Percentiles rank a stretch among this genome's conserved stretches.
Conservation (phyloP, 306 rosid species). For the Lathyrus tuberosus region DNA sequence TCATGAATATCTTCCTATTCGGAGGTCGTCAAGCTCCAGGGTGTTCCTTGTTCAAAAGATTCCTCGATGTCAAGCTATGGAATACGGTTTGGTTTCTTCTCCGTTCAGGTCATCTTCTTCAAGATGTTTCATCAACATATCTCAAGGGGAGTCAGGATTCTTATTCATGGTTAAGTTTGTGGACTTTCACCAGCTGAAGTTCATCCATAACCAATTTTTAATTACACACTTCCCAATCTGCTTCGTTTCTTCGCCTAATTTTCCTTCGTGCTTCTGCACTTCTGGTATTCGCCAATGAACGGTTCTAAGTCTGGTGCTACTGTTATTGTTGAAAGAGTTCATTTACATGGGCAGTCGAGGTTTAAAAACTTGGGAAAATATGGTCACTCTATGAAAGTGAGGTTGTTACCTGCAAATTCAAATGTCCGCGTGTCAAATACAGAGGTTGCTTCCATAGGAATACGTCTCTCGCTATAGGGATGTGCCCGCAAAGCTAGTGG, state of each 20-base stretch:
- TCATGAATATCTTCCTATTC: too few relatives aligned
- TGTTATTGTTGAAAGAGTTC: slow-evolving; percentile 70
- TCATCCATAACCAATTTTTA: too few relatives aligned
- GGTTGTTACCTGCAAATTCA: slow-evolving; percentile 52
- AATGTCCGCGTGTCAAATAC: slow-evolving; percentile 46
- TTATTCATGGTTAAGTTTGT: too few relatives aligned
- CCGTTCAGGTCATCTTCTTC: too few relatives aligned
- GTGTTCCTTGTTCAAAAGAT: too few relatives aligned
- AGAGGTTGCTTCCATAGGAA: slow-evolving; percentile 92
- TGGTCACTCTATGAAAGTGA: slow-evolving; percentile 67
- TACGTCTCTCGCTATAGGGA: slow-evolving; percentile 65
- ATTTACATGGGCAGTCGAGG: slow-evolving; percentile 66
- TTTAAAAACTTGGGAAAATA: slow-evolving; percentile 60
- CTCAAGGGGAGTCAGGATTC: too few relatives aligned
- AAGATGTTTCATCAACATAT: too few relatives aligned
- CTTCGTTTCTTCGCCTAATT: slow-evolving; percentile 38
- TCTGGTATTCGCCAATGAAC: slow-evolving; percentile 29
- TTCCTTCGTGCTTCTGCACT: slow-evolving; percentile 34
- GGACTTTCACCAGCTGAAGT: too few relatives aligned
- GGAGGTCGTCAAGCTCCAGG: too few relatives aligned
- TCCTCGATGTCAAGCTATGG: too few relatives aligned
- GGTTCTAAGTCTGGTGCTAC: slow-evolving; percentile 64
- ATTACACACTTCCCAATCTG: slow-evolving; percentile 33
- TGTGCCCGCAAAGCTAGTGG: slow-evolving; percentile 86
- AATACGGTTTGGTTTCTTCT: too few relatives aligned